Percentiles rank a stretch among this genome's conserved stretches.
These are phyloP conservation scores for Solanum hybrid DNA, from an alignment of 305 asterid genomes.

Conservation along the genomic window DNA sequence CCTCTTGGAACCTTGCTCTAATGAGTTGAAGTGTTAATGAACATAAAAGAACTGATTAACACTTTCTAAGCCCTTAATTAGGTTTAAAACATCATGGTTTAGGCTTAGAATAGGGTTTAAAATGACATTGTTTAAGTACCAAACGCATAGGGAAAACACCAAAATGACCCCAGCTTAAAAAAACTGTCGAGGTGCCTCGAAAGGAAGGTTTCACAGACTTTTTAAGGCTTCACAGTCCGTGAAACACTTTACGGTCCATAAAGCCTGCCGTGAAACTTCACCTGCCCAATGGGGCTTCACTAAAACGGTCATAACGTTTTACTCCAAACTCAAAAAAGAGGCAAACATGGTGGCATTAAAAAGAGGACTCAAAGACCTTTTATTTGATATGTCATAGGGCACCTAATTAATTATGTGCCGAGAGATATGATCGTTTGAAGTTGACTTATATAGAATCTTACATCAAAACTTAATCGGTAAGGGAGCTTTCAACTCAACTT, in stretches of 20 bases:
- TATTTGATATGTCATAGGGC: not conserved
- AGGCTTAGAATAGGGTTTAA: not conserved
- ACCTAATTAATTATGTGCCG: not conserved
- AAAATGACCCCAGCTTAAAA: not conserved
- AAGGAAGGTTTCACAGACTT: not conserved
- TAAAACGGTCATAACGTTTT: not conserved
- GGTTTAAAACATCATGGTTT: not conserved
- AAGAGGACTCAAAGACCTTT: not conserved
- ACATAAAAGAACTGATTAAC: not conserved
- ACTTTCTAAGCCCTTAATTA: not conserved
- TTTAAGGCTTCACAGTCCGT: not conserved
- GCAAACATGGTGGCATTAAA: not conserved
- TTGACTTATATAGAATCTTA: too few relatives aligned
- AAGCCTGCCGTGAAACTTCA: not conserved
- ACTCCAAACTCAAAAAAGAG: not conserved
- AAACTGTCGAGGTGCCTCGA: not conserved
- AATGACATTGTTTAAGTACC: not conserved
- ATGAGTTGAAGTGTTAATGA: not conserved
- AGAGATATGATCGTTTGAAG: not conserved
- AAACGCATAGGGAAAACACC: not conserved
- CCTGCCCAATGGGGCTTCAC: not conserved
- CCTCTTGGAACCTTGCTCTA: not conserved
- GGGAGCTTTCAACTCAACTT: not conserved
- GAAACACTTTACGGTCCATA: not conserved
- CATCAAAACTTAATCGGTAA: not conserved